Evolutionary conservation across 257 asterid genomes (phyloP), one percentile per base, ranked within the genome.

Genomic region (Fraxinus cuspidata): DNA sequence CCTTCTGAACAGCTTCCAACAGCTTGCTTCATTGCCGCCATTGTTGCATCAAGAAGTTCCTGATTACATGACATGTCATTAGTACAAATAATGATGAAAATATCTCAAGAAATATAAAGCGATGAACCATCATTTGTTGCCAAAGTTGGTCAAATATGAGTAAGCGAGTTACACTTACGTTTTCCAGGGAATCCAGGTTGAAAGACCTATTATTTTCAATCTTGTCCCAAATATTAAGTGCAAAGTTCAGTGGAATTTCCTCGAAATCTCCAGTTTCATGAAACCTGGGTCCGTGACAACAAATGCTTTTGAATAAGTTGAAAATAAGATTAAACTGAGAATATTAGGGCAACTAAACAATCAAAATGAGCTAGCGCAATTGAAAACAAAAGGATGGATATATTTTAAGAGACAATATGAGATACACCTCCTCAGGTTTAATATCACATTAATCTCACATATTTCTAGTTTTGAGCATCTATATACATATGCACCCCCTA

Each of bases 11-110:
- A 96, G 81, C 84, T 80, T 25, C 85, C 88, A 78, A 92, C 96
- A 63, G 97, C 90, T 51, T 84, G 88, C 90, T 89, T 96, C 89
- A 96, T 88, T 71, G 97, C 92, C 66, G 66, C 78, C 89, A 85
- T 85, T 81, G 88, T 83, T 64, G 97, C 89, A 78, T 74, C 84
- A 74, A 87, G 88, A 87, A 96, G 90, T 81, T 88, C 92, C 96
- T 90, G 91, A 70, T 72, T 74, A 77, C 81, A 84, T 29, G 47
- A 16, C 66, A 5, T 35, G 23, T 56, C 25, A 65, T 81, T 40
- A 83, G 77, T 69, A 28, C 82, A 75, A 79, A 28, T 49, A 71
- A 78, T 53, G 77, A 69, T 38, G 18, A 70, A 38, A 74, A 73
- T 78, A 77, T 47, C 68, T 69, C 75, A 65, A n/a, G 76, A 42